A percentile compares a stretch with the other conserved stretches of the same genome.
Conservation (phyloP, 768 basidiomycete species). For the Lactifluus pinguis region DNA sequence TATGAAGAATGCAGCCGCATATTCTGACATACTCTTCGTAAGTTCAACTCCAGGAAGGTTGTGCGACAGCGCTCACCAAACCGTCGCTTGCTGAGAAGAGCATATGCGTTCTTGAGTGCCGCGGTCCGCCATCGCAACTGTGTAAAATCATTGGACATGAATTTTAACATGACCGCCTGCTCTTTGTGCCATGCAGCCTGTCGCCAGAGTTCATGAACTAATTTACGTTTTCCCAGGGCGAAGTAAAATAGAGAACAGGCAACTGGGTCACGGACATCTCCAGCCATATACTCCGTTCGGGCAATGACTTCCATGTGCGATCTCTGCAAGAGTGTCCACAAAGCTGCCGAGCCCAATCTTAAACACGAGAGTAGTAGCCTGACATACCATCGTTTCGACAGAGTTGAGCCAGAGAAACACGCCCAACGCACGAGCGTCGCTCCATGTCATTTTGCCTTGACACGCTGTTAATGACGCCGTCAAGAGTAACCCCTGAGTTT, state of each 20-base stretch:
- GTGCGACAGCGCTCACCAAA: conserved; percentile 54
- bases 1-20: conserved; percentile 97
- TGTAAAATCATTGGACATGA: conserved; percentile 83
- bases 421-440: conserved; percentile 78
- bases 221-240: conserved; percentile 82
- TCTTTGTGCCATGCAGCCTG: conserved; percentile 93
- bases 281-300: conserved; percentile 85
- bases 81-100: conserved; percentile 80
- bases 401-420: conserved; percentile 85
- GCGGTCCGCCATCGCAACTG: conserved; percentile 83
- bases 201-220: conserved; percentile 93
- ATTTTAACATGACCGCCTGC: conserved; percentile 81
- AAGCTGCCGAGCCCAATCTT: background rate
- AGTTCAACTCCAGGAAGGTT: background rate
- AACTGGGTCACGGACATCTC: conserved; percentile 81
- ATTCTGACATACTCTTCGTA: conserved; percentile 45
- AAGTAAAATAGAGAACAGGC: conserved; percentile 90
- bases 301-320: conserved; percentile 81
- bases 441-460: conserved; percentile 82
- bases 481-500: conserved; percentile 81
- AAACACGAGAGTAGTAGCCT: background rate
- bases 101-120: conserved; percentile 94
- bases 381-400: conserved; percentile 61
- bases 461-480: conserved; percentile 63
- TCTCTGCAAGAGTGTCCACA: conserved; percentile 37